Conservation (phyloP, 306 rosid species). For the Medicago truncatula region MtrunA17r5.0-ANR NC_053048.1:52846001-52846500, state of each 20-base stretch:
- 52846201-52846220: slow-evolving; percentile 31
- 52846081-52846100: slow-evolving; percentile 14
- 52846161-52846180: slow-evolving; percentile 24
- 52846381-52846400: no score
- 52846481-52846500: no score
- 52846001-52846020: slow-evolving; percentile 4
- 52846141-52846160: slow-evolving; percentile 23
- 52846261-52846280: slow-evolving; percentile 29
- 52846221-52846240: slow-evolving; percentile 30
- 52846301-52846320: slow-evolving; percentile 22
- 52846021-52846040: slow-evolving; percentile 18
- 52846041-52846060: no score
- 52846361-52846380: no score
- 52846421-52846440: no score
- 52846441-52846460: no score
- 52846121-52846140: slow-evolving; percentile 15
- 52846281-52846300: slow-evolving; percentile 14
- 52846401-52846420: no score
- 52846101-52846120: slow-evolving; percentile 30
- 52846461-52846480: no score
- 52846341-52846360: no score
- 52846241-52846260: slow-evolving; percentile 29
- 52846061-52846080: slow-evolving; percentile 20
- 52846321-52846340: not conserved
- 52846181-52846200: slow-evolving; percentile 32